phyloP scores from a whole-genome alignment of 2,329 filamentous ascomycete genomes.

The Macrophomina phaseolina region DNA sequence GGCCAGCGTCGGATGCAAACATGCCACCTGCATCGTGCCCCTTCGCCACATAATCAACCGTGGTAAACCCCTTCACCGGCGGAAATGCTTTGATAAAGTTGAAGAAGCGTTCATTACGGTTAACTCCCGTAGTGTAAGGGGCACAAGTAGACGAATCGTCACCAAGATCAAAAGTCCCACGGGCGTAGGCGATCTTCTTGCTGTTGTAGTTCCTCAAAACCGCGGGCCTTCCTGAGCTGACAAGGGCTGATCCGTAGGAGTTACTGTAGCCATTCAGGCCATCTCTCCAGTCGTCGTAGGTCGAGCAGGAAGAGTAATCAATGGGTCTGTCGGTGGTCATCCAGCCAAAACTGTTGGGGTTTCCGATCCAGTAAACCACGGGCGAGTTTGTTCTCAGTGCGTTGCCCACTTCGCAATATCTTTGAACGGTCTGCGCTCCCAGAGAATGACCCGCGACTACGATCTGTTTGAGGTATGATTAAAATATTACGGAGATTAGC shows the following conservation, averaged over 20 bases:
- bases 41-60: slow-evolving; percentile 41
- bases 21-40: slow-evolving; percentile 45
- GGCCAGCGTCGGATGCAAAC: slow-evolving; percentile 42
- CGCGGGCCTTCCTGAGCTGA: slow-evolving; percentile 32
- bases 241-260: slow-evolving; percentile 35
- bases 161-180: slow-evolving; percentile 42
- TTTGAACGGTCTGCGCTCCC: slow-evolving; percentile 26
- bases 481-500: neutral
- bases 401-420: slow-evolving; percentile 25
- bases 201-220: slow-evolving; percentile 43
- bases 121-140: slow-evolving; percentile 39
- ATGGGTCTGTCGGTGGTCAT: slow-evolving; percentile 39
- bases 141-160: slow-evolving; percentile 42
- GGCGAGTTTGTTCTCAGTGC: slow-evolving; percentile 7
- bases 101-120: slow-evolving; percentile 48
- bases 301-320: slow-evolving; percentile 36
- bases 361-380: slow-evolving; percentile 27
- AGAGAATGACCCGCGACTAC: slow-evolving; percentile 28
- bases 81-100: slow-evolving; percentile 46
- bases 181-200: slow-evolving; percentile 42
- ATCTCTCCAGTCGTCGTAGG: slow-evolving; percentile 44
- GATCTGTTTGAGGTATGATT: slow-evolving; percentile 2
- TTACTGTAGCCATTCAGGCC: slow-evolving; percentile 40
- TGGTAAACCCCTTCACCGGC: slow-evolving; percentile 36
- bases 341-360: slow-evolving; percentile 41